Conservation (phyloP, 176 grass and related monocot species). For the Tuctoria greenei region DNA sequence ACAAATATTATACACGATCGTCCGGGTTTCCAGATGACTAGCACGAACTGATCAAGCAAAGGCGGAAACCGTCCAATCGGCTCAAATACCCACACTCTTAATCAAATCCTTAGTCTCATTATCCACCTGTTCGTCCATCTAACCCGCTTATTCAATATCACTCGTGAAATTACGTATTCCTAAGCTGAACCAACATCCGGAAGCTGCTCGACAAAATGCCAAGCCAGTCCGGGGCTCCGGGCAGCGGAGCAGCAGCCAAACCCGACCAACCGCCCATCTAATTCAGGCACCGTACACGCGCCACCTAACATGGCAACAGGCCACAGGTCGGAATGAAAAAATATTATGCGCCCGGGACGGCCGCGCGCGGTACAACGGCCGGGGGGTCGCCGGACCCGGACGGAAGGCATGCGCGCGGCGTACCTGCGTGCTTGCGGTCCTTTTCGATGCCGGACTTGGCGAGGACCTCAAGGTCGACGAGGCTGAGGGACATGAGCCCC, state of each 20-base stretch:
- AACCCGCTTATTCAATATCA: not conserved
- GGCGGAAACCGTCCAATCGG: not conserved
- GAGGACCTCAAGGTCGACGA: slow-evolving; percentile 91
- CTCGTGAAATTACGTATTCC: not conserved
- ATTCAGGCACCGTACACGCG: not conserved
- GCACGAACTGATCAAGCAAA: not conserved
- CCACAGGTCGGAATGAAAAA: not conserved
- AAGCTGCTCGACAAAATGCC: slow-evolving; percentile 19
- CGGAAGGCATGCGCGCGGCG: not conserved
- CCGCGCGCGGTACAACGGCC: not conserved
- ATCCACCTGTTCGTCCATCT: not conserved
- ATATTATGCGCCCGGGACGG: not conserved
- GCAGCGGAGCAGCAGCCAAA: not conserved
- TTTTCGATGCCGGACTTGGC: slow-evolving; percentile 72
- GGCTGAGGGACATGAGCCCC: slow-evolving; percentile 92
- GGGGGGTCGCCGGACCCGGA: not conserved
- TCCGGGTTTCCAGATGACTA: not conserved
- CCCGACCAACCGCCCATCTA: slow-evolving; percentile 8
- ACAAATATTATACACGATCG: not conserved
- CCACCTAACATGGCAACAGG: not conserved
- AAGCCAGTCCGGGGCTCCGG: not conserved
- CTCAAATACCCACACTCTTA: not conserved
- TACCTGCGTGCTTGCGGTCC: slow-evolving; percentile 75
- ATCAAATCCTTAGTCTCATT: not conserved
- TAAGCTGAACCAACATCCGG: not conserved